Base-by-base conservation (phyloP, 148 eudicot species). In the Pharnaceum exiguum region DNA sequence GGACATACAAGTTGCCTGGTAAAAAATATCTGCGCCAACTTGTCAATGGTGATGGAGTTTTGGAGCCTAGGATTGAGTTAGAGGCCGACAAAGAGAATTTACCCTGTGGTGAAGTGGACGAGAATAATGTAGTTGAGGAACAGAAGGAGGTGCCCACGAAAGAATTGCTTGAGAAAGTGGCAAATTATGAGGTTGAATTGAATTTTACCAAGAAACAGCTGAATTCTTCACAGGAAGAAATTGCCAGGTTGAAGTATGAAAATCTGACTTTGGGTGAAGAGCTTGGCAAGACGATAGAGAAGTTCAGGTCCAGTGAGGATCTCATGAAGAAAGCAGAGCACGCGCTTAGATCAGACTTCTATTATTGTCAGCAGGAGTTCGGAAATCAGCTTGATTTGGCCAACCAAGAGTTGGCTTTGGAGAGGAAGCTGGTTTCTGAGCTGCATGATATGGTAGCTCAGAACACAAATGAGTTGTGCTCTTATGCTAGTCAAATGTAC, bases 381-480 rank as follows among this genome's bases (percentile, higher is more conserved):
- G 74, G 75, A 55, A 37, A 28, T 30, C 60, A 73, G 65, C 72
- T 81, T 59, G 76, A 74, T 39, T 35, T 59, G n/a, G 74, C 71
- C 56, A 60, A 71, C 61, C 33, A 67, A 66, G 60, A 4, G 42
- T 69, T 61, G 59, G 51, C 46, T 38, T 40, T 19, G 59, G 80
- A 60, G 76, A 80, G 43, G 35, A 75, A 80, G 55, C 82, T 88
- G 46, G 73, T 60, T 48, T 65, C 62, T 27, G 90, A 77, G 65
- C 67, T 85, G 71, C 76, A 72, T 57, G 79, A 77, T 55, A 73
- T 37, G 22, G 55, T 79, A 18, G 23, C 7, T 17, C 69, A 66
- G 51, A 59, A 73, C 48, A 38, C 42, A 26, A 67, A 51, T 59
- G 77, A 75, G 50, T 38, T 73, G 23, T 54, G 70, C 17, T 62